Conservation (phyloP, 805 yeast species). For the Wickerhamomyces chambardii region DNA sequence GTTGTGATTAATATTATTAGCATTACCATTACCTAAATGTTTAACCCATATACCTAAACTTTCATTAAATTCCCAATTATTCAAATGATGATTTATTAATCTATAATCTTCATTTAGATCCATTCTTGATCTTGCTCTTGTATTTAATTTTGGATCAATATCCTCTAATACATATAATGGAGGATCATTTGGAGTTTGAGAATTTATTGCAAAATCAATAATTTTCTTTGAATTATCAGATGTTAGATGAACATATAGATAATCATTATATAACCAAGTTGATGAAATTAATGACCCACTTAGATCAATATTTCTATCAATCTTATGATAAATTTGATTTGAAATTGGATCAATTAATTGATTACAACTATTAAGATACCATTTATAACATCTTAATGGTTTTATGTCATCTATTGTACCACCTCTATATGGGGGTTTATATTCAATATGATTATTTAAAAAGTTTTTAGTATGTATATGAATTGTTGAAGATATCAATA, state of each 20-base stretch:
- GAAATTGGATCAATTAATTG: slow-evolving; percentile 8
- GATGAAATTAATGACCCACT: slow-evolving; percentile 8
- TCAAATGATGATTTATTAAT: not conserved
- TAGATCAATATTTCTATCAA: slow-evolving; percentile 15
- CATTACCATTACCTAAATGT: slow-evolving; percentile 32
- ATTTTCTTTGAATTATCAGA: slow-evolving; percentile 20
- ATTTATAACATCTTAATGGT: slow-evolving; percentile 19
- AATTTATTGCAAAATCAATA: slow-evolving; percentile 35
- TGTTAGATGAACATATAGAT: slow-evolving; percentile 17
- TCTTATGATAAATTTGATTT: slow-evolving; percentile 15
- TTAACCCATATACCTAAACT: slow-evolving; percentile 51
- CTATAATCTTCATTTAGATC: slow-evolving; percentile 9
- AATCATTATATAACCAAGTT: slow-evolving; percentile 14
- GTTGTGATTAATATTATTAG: too few species aligned
- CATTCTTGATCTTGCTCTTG: slow-evolving; percentile 16
- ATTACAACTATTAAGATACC: slow-evolving; percentile 18
- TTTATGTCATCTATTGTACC: slow-evolving; percentile 22
- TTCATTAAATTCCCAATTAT: slow-evolving; percentile 32
- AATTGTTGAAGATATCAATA: too few species aligned
- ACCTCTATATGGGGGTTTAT: slow-evolving; percentile 13
- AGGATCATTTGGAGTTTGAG: slow-evolving; percentile 20
- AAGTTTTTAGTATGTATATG: not conserved
- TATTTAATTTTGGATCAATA: slow-evolving; percentile 17
- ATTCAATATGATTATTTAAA: not conserved
- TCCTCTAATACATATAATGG: slow-evolving; percentile 29